A percentile compares a stretch with the other conserved stretches of the same genome.
Evolutionary conservation across 2,329 filamentous ascomycete species (phyloP).

Genomic region (Fusarium sp.): DNA sequence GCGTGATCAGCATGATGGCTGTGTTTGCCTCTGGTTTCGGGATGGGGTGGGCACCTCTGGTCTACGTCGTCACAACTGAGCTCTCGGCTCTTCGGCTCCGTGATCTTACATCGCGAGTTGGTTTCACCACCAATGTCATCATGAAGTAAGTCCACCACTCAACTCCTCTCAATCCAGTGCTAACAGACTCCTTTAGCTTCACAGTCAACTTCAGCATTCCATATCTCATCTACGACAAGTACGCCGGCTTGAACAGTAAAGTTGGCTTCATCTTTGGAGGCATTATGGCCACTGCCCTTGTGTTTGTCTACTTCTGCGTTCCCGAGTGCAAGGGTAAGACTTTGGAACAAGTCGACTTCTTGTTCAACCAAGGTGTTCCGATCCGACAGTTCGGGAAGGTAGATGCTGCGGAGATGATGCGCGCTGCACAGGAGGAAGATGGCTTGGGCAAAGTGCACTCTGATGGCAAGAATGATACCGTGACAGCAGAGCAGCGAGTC

Average conservation of each 20-base stretch:
- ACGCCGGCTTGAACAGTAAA: conserved; percentile 29
- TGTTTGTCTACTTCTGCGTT: conserved; percentile 31
- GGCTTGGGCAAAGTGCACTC: neutral
- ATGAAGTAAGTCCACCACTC: conserved; percentile 1
- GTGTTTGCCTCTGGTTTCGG: conserved; percentile 32
- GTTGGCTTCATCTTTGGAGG: conserved; percentile 38
- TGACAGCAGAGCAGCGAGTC: neutral
- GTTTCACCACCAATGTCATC: conserved; percentile 26
- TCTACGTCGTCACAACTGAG: conserved; percentile 36
- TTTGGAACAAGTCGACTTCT: conserved; percentile 28
- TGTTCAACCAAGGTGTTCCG: conserved; percentile 29
- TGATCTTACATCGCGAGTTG: conserved; percentile 18
- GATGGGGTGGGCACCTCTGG: conserved; percentile 15
- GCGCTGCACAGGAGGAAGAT: neutral
- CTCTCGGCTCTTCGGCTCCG: conserved; percentile 29
- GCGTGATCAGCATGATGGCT: conserved; percentile 39
- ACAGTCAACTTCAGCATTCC: conserved; percentile 35
- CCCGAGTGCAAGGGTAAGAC: conserved; percentile 36
- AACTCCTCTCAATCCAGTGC: accelerated
- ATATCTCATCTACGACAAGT: conserved; percentile 32
- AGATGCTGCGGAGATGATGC: conserved; percentile 25
- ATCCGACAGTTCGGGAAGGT: conserved; percentile 30
- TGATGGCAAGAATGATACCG: neutral
- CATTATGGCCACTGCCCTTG: neutral
- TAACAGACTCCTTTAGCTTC: neutral